Conservation (phyloP, 306 rosid species). For the Fragaria vesca region DNA sequence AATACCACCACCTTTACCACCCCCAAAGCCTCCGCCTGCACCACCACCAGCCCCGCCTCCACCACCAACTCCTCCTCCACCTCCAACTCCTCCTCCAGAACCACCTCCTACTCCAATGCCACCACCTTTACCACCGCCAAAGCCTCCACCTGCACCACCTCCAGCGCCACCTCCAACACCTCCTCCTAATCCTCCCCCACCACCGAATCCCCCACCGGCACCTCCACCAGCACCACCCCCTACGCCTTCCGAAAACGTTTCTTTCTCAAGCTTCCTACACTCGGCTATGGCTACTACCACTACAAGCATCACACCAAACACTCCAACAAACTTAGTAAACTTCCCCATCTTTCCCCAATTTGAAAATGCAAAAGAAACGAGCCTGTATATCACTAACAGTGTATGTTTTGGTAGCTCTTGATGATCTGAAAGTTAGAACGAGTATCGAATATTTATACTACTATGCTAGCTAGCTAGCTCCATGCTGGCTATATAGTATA, state of each 20-base stretch:
- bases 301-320: constrained; percentile 42
- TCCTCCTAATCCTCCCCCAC: constrained; percentile 21
- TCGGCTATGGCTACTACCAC: constrained; percentile 43
- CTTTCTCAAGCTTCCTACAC: constrained; percentile 41
- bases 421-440: constrained; percentile 5
- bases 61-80: constrained; percentile 28
- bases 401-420: neutral
- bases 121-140: constrained; percentile 17
- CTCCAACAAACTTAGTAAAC: constrained; percentile 27
- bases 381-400: neutral
- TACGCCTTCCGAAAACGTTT: constrained; percentile 14
- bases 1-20: neutral
- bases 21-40: constrained; percentile 26
- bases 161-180: constrained; percentile 11
- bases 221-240: constrained; percentile 19
- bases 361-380: neutral
- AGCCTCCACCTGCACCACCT: neutral
- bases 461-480: neutral
- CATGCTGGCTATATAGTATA: neutral
- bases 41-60: neutral
- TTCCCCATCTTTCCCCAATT: constrained; percentile 44
- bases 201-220: neutral
- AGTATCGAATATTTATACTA: constrained; percentile 42
- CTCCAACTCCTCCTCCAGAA: constrained; percentile 29
- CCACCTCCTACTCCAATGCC: constrained; percentile 17